A percentile compares a stretch with the other conserved stretches of the same genome.
Conservation (phyloP, 108 stramenopile genomes). For the Cyclotella cryptica region DNA sequence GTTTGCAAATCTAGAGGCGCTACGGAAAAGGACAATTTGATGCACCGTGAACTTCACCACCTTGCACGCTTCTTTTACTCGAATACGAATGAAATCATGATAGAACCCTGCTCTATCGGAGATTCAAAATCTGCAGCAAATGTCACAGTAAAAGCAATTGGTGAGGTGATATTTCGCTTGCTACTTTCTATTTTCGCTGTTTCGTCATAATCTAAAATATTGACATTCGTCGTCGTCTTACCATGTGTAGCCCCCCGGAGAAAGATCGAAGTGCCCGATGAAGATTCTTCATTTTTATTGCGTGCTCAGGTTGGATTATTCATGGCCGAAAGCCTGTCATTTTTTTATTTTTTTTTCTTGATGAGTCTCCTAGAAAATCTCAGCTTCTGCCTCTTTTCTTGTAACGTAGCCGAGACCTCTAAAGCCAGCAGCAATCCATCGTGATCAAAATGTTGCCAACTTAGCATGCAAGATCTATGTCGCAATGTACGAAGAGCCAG, state of each 20-base stretch:
- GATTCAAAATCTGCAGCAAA: constrained; percentile 41
- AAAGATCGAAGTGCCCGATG: constrained; percentile 84
- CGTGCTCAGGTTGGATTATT: constrained; percentile 64
- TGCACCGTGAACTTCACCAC: constrained; percentile 77
- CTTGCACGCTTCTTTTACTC: constrained; percentile 74
- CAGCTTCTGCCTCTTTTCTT: background rate
- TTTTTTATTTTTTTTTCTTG: background rate
- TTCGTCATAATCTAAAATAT: background rate
- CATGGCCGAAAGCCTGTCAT: background rate
- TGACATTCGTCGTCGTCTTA: background rate
- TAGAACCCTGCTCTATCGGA: constrained; percentile 42
- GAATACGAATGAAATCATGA: constrained; percentile 68
- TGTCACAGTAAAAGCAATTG: constrained; percentile 68
- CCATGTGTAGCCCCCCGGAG: constrained; percentile 49
- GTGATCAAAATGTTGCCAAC: constrained; percentile 74
- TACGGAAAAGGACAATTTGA: constrained; percentile 49
- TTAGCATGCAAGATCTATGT: constrained; percentile 80
- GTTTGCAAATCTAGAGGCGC: constrained; percentile 60
- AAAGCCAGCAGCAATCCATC: constrained; percentile 75
- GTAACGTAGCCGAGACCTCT: constrained; percentile 57
- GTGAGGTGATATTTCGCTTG: background rate
- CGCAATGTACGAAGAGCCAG: constrained; percentile 84
- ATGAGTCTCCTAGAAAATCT: background rate
- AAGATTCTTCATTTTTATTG: constrained; percentile 88
- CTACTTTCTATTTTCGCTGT: background rate